A percentile compares a stretch with the other conserved stretches of the same genome.
Conservation (phyloP, 176 grass and related monocot species). For the Luzula sylvatica region DNA sequence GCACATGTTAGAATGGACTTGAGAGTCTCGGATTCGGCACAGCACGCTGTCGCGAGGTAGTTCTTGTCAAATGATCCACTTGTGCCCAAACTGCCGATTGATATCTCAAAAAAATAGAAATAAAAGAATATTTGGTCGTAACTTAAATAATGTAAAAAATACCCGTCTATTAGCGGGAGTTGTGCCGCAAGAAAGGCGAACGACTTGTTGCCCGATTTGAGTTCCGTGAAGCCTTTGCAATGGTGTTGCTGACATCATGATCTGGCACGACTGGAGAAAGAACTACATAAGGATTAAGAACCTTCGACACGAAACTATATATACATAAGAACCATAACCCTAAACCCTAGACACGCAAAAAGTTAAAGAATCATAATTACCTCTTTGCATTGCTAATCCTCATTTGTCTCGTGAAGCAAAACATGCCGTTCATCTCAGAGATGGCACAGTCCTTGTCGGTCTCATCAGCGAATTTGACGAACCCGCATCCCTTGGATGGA, state of each 20-base stretch:
- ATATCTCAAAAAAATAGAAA: conserved; percentile 28
- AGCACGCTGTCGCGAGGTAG: too few relatives aligned
- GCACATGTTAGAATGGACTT: too few relatives aligned
- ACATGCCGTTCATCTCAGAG: conserved; percentile 93
- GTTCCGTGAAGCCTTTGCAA: conserved; percentile 83
- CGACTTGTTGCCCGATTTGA: conserved; percentile 79
- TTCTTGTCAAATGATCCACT: too few relatives aligned
- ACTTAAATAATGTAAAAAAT: background rate
- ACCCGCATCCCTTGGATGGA: conserved; percentile 95
- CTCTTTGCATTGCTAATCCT: conserved; percentile 62
- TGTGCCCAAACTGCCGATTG: conserved; percentile 66
- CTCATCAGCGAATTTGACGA: conserved; percentile 98
- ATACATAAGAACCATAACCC: background rate
- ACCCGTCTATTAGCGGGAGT: conserved; percentile 85
- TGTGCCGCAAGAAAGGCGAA: conserved; percentile 93
- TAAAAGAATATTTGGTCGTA: too few relatives aligned
- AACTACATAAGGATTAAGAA: conserved; percentile 13
- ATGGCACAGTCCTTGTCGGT: conserved; percentile 94
- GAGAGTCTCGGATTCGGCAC: too few relatives aligned
- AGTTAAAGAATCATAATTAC: too few relatives aligned
- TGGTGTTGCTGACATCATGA: conserved; percentile 21
- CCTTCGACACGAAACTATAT: background rate
- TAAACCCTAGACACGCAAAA: conserved; percentile 1
- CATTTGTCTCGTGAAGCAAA: conserved; percentile 95
- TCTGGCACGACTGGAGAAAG: conserved; percentile 16